A percentile compares a stretch with the other conserved stretches of the same genome.
Conservation (phyloP, 805 yeast genomes). For the Teunomyces cretensis region DNA sequence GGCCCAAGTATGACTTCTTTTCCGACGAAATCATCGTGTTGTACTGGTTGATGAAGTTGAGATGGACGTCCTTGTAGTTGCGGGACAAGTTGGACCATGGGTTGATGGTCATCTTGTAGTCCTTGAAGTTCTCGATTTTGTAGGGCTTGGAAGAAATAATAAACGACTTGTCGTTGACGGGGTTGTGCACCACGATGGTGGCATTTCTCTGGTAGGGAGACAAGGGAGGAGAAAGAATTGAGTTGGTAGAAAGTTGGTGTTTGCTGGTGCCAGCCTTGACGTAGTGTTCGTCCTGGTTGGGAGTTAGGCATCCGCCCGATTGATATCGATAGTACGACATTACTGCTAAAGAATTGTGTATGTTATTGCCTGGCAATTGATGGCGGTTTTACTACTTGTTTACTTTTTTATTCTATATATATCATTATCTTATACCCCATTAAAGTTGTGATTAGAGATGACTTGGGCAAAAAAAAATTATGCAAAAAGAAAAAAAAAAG, state of each 20-base stretch:
- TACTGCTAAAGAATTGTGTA: constrained; percentile 1
- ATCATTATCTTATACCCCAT: constrained; percentile 4
- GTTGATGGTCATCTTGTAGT: constrained; percentile 48
- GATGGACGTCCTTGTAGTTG: constrained; percentile 48
- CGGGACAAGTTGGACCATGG: constrained; percentile 50
- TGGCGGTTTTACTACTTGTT: constrained; percentile 1
- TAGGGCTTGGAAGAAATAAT: constrained; percentile 21
- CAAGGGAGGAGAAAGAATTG: constrained; percentile 28
- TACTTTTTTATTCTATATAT: constrained; percentile 3
- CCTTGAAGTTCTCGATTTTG: constrained; percentile 48
- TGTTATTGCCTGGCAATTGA: background rate
- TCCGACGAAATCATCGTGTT: constrained; percentile 21
- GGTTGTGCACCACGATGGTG: constrained; percentile 7
- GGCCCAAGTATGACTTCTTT: constrained; percentile 6
- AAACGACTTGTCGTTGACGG: constrained; percentile 9
- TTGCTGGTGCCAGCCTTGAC: constrained; percentile 7
- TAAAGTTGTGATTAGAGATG: constrained; percentile 6
- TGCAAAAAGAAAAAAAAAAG: background rate
- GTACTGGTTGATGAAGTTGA: constrained; percentile 56
- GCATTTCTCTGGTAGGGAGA: constrained; percentile 17
- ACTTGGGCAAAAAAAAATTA: background rate
- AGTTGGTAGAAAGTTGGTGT: constrained; percentile 10
- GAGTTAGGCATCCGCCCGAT: constrained; percentile 30
- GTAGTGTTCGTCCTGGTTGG: constrained; percentile 14
- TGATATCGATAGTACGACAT: constrained; percentile 3